phyloP scores from a whole-genome alignment of 352 stramenopile genomes.

The Thalassiosira pacifica region DNA sequence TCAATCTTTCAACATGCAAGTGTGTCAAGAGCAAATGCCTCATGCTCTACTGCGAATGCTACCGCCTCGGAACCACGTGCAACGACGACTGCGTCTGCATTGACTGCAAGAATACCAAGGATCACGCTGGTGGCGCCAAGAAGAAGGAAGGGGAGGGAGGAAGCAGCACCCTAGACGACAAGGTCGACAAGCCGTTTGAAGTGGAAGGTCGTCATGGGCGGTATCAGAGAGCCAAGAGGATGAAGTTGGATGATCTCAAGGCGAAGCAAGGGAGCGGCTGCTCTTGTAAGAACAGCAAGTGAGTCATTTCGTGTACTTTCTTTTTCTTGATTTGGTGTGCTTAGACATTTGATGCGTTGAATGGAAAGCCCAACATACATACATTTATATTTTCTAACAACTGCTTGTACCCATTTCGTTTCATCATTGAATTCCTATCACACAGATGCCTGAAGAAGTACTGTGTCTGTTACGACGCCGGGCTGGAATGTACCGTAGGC shows the following conservation, averaged over 20 bases:
- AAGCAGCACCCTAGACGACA: too few species aligned
- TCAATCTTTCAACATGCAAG: constrained; percentile 82
- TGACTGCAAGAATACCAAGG: constrained; percentile 90
- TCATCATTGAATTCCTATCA: background rate
- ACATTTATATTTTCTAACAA: too few species aligned
- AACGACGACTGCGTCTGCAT: constrained; percentile 90
- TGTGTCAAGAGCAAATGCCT: constrained; percentile 94
- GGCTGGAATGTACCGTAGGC: constrained; percentile 65
- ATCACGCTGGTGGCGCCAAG: background rate
- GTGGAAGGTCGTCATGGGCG: too few species aligned
- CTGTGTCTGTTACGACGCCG: constrained; percentile 97
- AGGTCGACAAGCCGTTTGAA: too few species aligned
- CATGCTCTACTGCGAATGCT: constrained; percentile 97
- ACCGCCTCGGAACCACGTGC: constrained; percentile 90
- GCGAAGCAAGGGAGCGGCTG: constrained; percentile 85
- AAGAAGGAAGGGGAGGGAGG: background rate
- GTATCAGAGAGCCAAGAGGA: too few species aligned
- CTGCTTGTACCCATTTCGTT: too few species aligned
- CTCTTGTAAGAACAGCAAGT: constrained; percentile 90
- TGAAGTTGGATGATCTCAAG: too few species aligned
- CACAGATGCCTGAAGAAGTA: constrained; percentile 94
- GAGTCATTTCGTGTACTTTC: constrained; percentile 3
- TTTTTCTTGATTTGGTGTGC: too few species aligned
- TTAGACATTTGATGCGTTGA: too few species aligned
- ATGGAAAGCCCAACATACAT: too few species aligned